Conservation (phyloP, 2,329 filamentous ascomycete species). For the Claviceps maximensis region DNA sequence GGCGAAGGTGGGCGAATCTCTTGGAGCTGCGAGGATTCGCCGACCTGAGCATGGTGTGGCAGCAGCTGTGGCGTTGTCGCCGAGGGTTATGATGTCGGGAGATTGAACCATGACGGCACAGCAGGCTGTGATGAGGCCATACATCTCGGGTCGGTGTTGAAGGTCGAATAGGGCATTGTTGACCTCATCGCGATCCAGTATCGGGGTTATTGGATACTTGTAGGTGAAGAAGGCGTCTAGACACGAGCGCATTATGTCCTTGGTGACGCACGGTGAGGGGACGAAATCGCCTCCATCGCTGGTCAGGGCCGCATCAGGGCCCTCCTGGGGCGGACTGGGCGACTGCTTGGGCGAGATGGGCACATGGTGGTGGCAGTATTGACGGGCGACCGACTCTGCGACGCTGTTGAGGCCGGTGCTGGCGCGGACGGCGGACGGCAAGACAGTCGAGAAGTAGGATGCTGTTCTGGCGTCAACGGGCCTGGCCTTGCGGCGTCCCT, state of each 20-base stretch:
- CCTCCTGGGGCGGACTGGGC: not conserved
- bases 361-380: not conserved
- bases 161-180: constrained; percentile 8
- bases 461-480: not conserved
- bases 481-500: constrained; percentile 9
- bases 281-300: constrained; percentile 2
- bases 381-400: no score
- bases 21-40: not conserved
- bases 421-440: constrained; percentile 1
- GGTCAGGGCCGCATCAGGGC: constrained; percentile 4
- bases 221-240: constrained; percentile 20
- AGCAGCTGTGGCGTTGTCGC: not conserved
- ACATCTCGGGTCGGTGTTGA: constrained; percentile 10
- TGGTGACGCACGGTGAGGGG: constrained; percentile 1
- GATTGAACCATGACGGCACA: constrained; percentile 17
- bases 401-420: not conserved
- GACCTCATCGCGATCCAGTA: constrained; percentile 13
- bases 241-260: constrained; percentile 12
- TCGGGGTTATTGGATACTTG: constrained; percentile 22
- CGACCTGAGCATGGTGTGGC: not conserved
- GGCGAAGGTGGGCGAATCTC: not conserved
- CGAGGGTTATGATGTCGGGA: constrained; percentile 13
- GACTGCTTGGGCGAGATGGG: not conserved
- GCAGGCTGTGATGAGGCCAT: constrained; percentile 15
- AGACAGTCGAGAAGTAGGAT: constrained; percentile 1